Evolutionary conservation across 1,284 basidiomycete species (phyloP).

Genomic region (Malassezia sympodialis): DNA sequence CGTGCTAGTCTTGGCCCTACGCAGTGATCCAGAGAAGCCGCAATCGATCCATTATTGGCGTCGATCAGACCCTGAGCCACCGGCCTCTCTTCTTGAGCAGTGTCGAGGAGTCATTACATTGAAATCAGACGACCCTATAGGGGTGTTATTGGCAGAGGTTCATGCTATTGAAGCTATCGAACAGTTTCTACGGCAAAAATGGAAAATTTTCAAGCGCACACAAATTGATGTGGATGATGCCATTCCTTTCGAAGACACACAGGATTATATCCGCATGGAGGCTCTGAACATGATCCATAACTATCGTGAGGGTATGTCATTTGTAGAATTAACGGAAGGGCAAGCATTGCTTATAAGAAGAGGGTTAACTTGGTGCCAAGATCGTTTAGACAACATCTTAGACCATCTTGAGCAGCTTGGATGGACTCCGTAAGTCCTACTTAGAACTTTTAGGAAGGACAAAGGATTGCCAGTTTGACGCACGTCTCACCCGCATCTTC

Average conservation of each 20-base stretch:
- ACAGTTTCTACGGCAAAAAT: neutral
- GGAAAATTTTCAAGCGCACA: neutral
- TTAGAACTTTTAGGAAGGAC: neutral
- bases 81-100: constrained; percentile 9
- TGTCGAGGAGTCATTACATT: neutral
- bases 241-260: neutral
- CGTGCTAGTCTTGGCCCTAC: constrained; percentile 25
- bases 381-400: neutral
- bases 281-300: constrained; percentile 3
- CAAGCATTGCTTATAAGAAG: neutral
- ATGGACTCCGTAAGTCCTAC: neutral
- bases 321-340: neutral
- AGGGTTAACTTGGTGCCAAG: neutral
- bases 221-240: constrained; percentile 5
- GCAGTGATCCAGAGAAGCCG: neutral
- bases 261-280: neutral
- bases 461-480: neutral
- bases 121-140: neutral
- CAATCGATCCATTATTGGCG: constrained; percentile 1
- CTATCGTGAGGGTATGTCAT: constrained; percentile 17
- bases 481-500: neutral
- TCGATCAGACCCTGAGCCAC: constrained; percentile 5
- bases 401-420: neutral
- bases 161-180: constrained; percentile 9
- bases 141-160: neutral